These are phyloP conservation scores for Russula sp. DNA, from an alignment of 768 basidiomycete species.

Conservation along the genomic window DNA sequence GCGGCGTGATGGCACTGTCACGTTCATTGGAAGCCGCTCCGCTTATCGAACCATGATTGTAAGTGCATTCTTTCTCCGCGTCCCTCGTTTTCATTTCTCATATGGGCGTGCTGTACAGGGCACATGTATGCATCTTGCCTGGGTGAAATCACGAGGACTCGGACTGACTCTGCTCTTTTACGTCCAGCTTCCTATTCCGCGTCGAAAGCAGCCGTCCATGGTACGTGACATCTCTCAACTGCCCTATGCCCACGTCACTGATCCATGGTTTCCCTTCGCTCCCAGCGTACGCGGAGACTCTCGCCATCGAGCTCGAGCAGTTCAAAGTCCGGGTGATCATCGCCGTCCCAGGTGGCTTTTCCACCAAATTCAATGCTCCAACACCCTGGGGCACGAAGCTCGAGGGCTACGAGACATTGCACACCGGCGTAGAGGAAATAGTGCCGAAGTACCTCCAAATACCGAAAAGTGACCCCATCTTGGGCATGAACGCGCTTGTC, in stretches of 20 bases:
- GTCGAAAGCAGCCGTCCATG: conserved; percentile 27
- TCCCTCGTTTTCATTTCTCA: neutral
- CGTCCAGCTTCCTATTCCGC: conserved; percentile 22
- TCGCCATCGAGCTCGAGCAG: conserved; percentile 25
- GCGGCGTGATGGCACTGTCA: conserved; percentile 31
- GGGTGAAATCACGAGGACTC: too few relatives aligned
- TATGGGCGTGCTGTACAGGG: neutral
- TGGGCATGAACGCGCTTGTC: conserved; percentile 25
- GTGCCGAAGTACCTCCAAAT: neutral
- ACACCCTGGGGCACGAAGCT: conserved; percentile 2
- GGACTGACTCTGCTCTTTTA: neutral
- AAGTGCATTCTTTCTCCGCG: neutral
- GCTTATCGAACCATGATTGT: conserved; percentile 17
- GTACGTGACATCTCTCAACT: neutral
- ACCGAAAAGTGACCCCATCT: conserved; percentile 24
- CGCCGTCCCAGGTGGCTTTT: conserved; percentile 25
- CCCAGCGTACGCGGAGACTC: conserved; percentile 25
- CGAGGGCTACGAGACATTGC: conserved; percentile 22
- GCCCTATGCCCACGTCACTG: neutral
- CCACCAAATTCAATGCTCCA: conserved; percentile 16
- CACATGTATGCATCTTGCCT: neutral
- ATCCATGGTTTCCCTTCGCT: neutral
- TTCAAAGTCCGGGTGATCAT: conserved; percentile 27
- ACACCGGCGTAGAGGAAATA: neutral
- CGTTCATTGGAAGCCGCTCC: conserved; percentile 34